Percentiles rank a stretch among this genome's conserved stretches.
Conservation (phyloP, 2,329 filamentous ascomycete genomes). For the Daldinia sp. region DNA sequence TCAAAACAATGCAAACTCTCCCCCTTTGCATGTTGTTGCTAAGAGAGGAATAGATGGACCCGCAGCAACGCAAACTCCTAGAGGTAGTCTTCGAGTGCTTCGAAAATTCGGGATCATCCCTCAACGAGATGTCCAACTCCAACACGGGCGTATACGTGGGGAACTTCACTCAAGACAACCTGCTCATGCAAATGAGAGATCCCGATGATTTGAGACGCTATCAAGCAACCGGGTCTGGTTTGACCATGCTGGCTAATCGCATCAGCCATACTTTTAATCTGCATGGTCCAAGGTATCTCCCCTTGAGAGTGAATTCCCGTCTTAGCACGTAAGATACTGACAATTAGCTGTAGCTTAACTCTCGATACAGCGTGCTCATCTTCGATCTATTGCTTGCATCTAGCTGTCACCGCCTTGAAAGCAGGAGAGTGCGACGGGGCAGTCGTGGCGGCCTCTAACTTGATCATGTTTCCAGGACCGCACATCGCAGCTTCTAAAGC, state of each 20-base stretch:
- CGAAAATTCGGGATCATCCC: slow-evolving; percentile 29
- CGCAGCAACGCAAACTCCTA: slow-evolving; percentile 46
- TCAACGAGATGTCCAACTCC: slow-evolving; percentile 18
- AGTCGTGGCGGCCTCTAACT: slow-evolving; percentile 40
- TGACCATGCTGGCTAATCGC: slow-evolving; percentile 45
- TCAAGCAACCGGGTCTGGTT: slow-evolving; percentile 39
- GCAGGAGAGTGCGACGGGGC: slow-evolving; percentile 37
- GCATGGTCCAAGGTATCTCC: slow-evolving; percentile 39
- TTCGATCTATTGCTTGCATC: slow-evolving; percentile 39
- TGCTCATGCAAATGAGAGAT: slow-evolving; percentile 34
- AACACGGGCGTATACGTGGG: slow-evolving; percentile 41
- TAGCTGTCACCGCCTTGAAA: slow-evolving; percentile 29
- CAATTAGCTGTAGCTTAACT: slow-evolving; percentile 28
- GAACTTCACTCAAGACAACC: slow-evolving; percentile 40
- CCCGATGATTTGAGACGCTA: slow-evolving; percentile 41
- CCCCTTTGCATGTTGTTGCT: background rate
- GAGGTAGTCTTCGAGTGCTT: slow-evolving; percentile 50
- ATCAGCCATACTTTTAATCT: slow-evolving; percentile 48
- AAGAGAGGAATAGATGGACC: slow-evolving; percentile 39
- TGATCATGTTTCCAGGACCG: slow-evolving; percentile 36
- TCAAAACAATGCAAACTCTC: background rate
- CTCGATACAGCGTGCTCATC: slow-evolving; percentile 48
- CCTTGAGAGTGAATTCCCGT: background rate
- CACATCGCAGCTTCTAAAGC: slow-evolving; percentile 34
- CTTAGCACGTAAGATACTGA: background rate